A percentile compares a stretch with the other conserved stretches of the same genome.
These are phyloP conservation scores for Oxytropis ochrocephala DNA, from an alignment of 306 rosid species.

Conservation along the genomic window DNA sequence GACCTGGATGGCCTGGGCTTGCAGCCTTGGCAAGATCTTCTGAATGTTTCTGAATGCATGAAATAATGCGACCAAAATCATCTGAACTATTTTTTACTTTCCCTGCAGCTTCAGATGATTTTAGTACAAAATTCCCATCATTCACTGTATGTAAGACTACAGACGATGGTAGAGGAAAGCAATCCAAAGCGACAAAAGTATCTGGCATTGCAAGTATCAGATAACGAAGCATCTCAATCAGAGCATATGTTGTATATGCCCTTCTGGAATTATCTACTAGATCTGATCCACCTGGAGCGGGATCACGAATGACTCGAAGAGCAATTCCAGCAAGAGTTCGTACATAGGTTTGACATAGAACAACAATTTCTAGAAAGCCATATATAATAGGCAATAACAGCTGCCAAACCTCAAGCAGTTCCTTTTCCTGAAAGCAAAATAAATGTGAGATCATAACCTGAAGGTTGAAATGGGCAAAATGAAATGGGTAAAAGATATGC, in stretches of 20 bases:
- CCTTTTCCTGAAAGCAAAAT: conserved; percentile 66
- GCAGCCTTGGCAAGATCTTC: conserved; percentile 72
- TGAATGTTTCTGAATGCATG: conserved; percentile 65
- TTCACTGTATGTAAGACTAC: conserved; percentile 56
- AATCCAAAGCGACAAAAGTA: conserved; percentile 89
- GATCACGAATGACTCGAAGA: conserved; percentile 64
- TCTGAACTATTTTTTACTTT: conserved; percentile 48
- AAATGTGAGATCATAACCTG: conserved; percentile 22
- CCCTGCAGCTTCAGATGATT: conserved; percentile 51
- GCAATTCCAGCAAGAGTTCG: conserved; percentile 74
- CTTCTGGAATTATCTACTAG: conserved; percentile 84
- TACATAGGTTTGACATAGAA: conserved; percentile 81
- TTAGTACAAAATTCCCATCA: conserved; percentile 60
- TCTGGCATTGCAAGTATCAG: conserved; percentile 75
- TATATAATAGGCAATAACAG: conserved; percentile 81
- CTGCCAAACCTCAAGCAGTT: conserved; percentile 72
- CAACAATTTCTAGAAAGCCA: conserved; percentile 77
- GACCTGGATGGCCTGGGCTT: conserved; percentile 59
- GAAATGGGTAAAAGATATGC: background rate
- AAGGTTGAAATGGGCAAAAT: background rate
- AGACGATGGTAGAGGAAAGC: conserved; percentile 81
- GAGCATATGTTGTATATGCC: conserved; percentile 67
- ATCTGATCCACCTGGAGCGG: conserved; percentile 96
- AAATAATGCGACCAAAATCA: conserved; percentile 61
- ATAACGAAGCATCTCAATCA: conserved; percentile 90